Percentiles rank a stretch among this genome's conserved stretches.
Evolutionary conservation across 1,284 basidiomycete genomes (phyloP).

Genomic region (Erythrobasidium hasegawianum): DNA sequence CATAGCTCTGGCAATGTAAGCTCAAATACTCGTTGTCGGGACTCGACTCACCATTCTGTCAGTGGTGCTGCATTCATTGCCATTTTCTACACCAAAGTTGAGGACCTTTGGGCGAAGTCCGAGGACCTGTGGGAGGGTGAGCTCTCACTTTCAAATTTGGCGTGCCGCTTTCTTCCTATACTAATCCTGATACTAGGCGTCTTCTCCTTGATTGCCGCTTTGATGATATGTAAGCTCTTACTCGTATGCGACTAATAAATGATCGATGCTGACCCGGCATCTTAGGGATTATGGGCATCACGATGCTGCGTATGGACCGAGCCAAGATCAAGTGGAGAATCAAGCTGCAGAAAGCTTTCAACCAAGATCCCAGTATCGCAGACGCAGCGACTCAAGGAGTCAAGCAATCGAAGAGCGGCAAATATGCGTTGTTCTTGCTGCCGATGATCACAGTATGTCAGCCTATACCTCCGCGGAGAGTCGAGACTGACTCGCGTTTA

Average conservation of each 20-base stretch:
- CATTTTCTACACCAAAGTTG: slow-evolving; percentile 56
- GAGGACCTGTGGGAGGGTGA: slow-evolving; percentile 60
- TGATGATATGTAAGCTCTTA: slow-evolving; percentile 43
- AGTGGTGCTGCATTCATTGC: slow-evolving; percentile 54
- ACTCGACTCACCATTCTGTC: not conserved
- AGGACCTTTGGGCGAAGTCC: slow-evolving; percentile 54
- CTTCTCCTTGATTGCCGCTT: slow-evolving; percentile 69
- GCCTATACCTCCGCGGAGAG: not conserved
- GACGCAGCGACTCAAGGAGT: slow-evolving; percentile 28
- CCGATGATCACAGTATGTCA: slow-evolving; percentile 68
- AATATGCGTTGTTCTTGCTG: slow-evolving; percentile 80
- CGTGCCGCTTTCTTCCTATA: no score
- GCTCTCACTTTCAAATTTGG: not conserved
- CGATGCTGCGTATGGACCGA: slow-evolving; percentile 56
- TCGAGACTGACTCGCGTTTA: not conserved
- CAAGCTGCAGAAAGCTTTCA: slow-evolving; percentile 74
- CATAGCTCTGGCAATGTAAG: slow-evolving; percentile 65
- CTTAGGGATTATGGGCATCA: slow-evolving; percentile 39
- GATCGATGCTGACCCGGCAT: not conserved
- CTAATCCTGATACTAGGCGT: no score
- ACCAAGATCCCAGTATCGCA: not conserved
- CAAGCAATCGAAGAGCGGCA: slow-evolving; percentile 46
- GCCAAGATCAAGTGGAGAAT: slow-evolving; percentile 85
- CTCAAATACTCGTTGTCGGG: slow-evolving; percentile 43
- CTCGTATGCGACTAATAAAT: not conserved